These are phyloP conservation scores for Lepiota venenata DNA, from an alignment of 768 basidiomycete genomes.

Conservation along the genomic window DNA sequence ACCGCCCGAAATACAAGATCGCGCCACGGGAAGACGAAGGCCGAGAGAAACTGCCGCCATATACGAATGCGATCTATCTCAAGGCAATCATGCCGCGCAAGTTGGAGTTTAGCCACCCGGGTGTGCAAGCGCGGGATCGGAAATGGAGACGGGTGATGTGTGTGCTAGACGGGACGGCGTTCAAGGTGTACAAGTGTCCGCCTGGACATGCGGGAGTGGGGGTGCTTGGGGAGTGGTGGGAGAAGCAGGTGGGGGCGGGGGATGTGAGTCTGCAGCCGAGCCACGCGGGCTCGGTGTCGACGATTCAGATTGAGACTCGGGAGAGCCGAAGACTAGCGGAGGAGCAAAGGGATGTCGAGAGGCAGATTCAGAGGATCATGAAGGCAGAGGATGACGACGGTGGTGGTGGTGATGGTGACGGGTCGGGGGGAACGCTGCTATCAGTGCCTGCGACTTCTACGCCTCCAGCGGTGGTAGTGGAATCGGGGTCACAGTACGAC, in stretches of 20 bases:
- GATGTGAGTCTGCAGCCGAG: slow-evolving; percentile 35
- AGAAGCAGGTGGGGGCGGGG: slow-evolving; percentile 70
- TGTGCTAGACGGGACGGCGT: slow-evolving; percentile 89
- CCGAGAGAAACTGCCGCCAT: slow-evolving; percentile 71
- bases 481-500: neutral
- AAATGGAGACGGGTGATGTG: slow-evolving; percentile 90
- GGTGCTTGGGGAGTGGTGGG: slow-evolving; percentile 76
- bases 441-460: neutral
- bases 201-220: slow-evolving; percentile 41
- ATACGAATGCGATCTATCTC: slow-evolving; percentile 81
- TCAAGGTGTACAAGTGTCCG: slow-evolving; percentile 67
- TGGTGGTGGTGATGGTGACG: slow-evolving; percentile 12
- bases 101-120: slow-evolving; percentile 87
- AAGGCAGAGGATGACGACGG: slow-evolving; percentile 21
- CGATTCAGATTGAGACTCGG: slow-evolving; percentile 18
- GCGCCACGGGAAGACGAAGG: slow-evolving; percentile 80
- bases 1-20: slow-evolving; percentile 23
- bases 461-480: neutral
- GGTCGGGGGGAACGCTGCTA: neutral
- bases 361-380: slow-evolving; percentile 17
- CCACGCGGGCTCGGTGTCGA: slow-evolving; percentile 17
- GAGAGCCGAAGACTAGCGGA: slow-evolving; percentile 15
- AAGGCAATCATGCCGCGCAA: slow-evolving; percentile 83
- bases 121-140: slow-evolving; percentile 83
- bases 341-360: slow-evolving; percentile 18